phyloP scores from a whole-genome alignment of 345 rosid genomes.

The Acer negundo region DNA sequence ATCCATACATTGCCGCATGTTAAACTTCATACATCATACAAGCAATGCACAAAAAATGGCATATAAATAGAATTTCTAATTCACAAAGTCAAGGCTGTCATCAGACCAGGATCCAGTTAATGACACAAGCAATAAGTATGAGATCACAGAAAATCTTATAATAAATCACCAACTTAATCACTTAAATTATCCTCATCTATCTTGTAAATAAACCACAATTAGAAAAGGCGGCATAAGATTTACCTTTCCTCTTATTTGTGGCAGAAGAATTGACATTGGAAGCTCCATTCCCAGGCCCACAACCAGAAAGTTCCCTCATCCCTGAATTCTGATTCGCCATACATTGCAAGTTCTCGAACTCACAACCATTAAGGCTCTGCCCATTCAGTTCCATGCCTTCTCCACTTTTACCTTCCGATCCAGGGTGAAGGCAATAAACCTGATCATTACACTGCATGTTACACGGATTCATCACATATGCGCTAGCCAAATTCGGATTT shows the following conservation, averaged over 20 bases:
- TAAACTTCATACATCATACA: not conserved
- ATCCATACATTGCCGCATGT: not conserved
- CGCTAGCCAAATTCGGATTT: slow-evolving; percentile 37
- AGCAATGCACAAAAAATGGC: not conserved
- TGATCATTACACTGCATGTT: slow-evolving; percentile 72
- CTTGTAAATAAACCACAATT: not conserved
- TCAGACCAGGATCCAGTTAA: not conserved
- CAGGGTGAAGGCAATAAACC: slow-evolving; percentile 66
- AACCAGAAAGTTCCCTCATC: slow-evolving; percentile 45
- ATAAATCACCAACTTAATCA: not conserved
- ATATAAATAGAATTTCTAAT: not conserved
- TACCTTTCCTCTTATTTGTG: slow-evolving; percentile 73
- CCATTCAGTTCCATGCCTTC: slow-evolving; percentile 50
- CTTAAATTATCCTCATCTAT: not conserved
- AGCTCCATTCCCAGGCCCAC: slow-evolving; percentile 42
- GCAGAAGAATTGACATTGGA: slow-evolving; percentile 45
- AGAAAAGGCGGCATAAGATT: slow-evolving; percentile 21
- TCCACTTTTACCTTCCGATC: slow-evolving; percentile 46
- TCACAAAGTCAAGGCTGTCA: not conserved
- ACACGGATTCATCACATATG: slow-evolving; percentile 82
- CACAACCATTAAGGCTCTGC: slow-evolving; percentile 58
- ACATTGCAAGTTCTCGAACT: slow-evolving; percentile 69
- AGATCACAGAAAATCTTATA: not conserved
- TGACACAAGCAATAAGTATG: not conserved
- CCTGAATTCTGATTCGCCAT: slow-evolving; percentile 55